Evolutionary conservation across 2,329 filamentous ascomycete genomes (phyloP).

Genomic region (Fusarium albidum): DNA sequence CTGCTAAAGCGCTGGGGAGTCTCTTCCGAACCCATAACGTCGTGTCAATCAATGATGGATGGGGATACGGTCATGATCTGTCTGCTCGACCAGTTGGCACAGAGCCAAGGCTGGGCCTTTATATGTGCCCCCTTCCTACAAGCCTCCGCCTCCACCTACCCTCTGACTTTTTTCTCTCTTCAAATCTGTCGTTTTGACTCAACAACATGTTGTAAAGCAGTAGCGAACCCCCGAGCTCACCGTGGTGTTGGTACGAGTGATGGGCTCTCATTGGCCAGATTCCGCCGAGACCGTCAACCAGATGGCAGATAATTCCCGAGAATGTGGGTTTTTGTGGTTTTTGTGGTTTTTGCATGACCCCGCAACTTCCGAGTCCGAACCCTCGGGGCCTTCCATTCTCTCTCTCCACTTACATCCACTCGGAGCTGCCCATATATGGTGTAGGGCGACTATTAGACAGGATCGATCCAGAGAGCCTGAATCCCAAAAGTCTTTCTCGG

Average conservation of each 20-base stretch:
- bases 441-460: neutral
- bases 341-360: slow-evolving; percentile 1
- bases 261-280: slow-evolving; percentile 18
- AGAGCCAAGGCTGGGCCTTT: slow-evolving; percentile 2
- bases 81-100: neutral
- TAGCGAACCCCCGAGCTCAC: slow-evolving; percentile 2
- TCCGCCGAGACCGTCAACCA: slow-evolving; percentile 17
- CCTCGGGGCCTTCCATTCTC: neutral
- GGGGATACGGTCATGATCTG: neutral
- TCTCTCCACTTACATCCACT: slow-evolving; percentile 3
- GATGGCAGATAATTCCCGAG: slow-evolving; percentile 3
- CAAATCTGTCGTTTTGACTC: slow-evolving; percentile 18
- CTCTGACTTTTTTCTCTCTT: slow-evolving; percentile 7
- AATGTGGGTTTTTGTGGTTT: neutral
- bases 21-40: slow-evolving; percentile 21
- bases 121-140: slow-evolving; percentile 3
- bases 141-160: slow-evolving; percentile 2
- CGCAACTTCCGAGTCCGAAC: slow-evolving; percentile 11
- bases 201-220: slow-evolving; percentile 9
- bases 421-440: slow-evolving; percentile 1
- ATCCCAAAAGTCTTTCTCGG: neutral
- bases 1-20: slow-evolving; percentile 10
- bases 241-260: slow-evolving; percentile 11
- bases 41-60: neutral
- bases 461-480: neutral